These are phyloP conservation scores for Pythium insidiosum DNA, from an alignment of 352 stramenopile genomes.

Conservation along the genomic window DNA sequence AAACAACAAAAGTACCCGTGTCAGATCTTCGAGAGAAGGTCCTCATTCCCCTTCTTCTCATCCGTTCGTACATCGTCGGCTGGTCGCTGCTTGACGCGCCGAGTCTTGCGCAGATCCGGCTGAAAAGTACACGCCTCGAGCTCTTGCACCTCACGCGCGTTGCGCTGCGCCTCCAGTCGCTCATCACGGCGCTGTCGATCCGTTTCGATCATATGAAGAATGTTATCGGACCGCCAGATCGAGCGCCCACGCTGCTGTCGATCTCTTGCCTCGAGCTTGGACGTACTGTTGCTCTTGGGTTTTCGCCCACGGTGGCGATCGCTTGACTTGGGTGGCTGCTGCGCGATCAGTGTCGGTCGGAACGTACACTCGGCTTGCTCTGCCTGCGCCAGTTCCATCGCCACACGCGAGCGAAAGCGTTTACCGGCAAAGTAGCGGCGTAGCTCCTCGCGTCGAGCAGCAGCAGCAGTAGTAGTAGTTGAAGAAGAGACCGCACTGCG, in stretches of 20 bases:
- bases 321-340: slow-evolving; percentile 12
- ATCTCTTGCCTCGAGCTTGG: slow-evolving; percentile 26
- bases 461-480: too few relatives aligned
- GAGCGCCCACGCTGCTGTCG: slow-evolving; percentile 12
- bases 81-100: background rate
- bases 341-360: slow-evolving; percentile 31
- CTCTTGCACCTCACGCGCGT: slow-evolving; percentile 46
- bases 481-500: too few relatives aligned
- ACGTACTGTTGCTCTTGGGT: slow-evolving; percentile 25
- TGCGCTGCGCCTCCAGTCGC: slow-evolving; percentile 51
- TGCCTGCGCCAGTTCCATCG: slow-evolving; percentile 55
- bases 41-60: slow-evolving; percentile 1
- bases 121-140: slow-evolving; percentile 82
- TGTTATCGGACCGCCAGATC: slow-evolving; percentile 53
- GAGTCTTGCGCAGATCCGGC: slow-evolving; percentile 21
- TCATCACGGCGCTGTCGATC: slow-evolving; percentile 44
- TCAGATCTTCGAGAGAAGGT: background rate
- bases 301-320: too few relatives aligned
- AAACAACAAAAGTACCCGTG: background rate
- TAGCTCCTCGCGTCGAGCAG: slow-evolving; percentile 15
- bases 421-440: slow-evolving; percentile 59
- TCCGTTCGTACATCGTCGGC: background rate
- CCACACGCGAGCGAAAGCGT: slow-evolving; percentile 57
- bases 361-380: slow-evolving; percentile 70
- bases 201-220: slow-evolving; percentile 60